A percentile compares a stretch with the other conserved stretches of the same genome.
Conservation (phyloP, 331 rosid species). For the Quercus phellos region DNA sequence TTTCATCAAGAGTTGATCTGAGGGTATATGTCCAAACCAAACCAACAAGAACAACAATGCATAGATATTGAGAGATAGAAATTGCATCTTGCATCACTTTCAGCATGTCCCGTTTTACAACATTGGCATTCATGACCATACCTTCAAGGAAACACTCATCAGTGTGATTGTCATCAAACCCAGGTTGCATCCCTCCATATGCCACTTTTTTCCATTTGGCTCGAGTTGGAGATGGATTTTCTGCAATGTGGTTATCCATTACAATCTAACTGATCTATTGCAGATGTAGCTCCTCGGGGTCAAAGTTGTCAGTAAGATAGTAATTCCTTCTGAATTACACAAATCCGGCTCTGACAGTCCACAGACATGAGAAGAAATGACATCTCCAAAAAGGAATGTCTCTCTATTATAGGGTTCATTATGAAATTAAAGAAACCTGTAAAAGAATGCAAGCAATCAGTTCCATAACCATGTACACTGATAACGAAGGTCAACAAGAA, state of each 20-base stretch:
- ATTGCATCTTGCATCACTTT: conserved; percentile 73
- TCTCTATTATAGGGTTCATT: too few species aligned
- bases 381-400: too few species aligned
- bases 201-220: conserved; percentile 78
- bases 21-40: conserved; percentile 78
- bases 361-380: too few species aligned
- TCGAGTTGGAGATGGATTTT: conserved; percentile 23
- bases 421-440: too few species aligned
- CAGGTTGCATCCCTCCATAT: conserved; percentile 86
- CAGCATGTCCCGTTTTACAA: conserved; percentile 65
- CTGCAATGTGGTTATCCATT: conserved; percentile 31
- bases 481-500: too few species aligned
- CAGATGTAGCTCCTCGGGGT: neutral
- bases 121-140: conserved; percentile 83
- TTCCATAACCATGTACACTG: too few species aligned
- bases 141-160: conserved; percentile 80
- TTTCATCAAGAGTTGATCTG: conserved; percentile 57
- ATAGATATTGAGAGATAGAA: conserved; percentile 73
- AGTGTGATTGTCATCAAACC: conserved; percentile 73
- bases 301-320: neutral
- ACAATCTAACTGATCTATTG: neutral
- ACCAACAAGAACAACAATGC: conserved; percentile 73
- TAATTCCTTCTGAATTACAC: neutral
- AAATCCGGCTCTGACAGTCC: neutral
- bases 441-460: too few species aligned